These are phyloP conservation scores for Westerdykella ornata DNA, from an alignment of 2,329 filamentous ascomycete genomes.

Conservation along the genomic window DNA sequence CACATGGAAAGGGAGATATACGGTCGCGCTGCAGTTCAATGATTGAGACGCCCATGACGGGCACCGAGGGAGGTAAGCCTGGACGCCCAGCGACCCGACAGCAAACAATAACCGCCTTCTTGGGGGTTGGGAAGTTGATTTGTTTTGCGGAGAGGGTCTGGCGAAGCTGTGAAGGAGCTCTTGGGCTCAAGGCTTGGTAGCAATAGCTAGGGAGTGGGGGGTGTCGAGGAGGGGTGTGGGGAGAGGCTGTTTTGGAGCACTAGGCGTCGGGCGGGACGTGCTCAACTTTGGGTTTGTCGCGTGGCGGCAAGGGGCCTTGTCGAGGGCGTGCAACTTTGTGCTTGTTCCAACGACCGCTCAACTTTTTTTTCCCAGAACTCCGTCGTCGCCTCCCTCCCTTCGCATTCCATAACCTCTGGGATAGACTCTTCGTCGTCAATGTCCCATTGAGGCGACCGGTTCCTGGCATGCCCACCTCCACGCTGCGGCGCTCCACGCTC, in stretches of 20 bases:
- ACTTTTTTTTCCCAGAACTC: background rate
- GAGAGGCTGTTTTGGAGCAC: background rate
- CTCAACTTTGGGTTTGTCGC: background rate
- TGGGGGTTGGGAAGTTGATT: constrained; percentile 2
- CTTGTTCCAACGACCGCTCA: background rate
- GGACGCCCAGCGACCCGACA: constrained; percentile 7
- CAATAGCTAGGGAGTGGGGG: constrained; percentile 1
- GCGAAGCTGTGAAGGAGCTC: background rate
- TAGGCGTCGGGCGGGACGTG: too few species aligned
- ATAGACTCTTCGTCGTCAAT: background rate
- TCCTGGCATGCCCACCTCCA: constrained; percentile 21
- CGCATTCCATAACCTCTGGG: background rate
- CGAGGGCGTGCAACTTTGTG: too few species aligned
- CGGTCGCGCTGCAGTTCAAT: constrained; percentile 77
- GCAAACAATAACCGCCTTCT: background rate
- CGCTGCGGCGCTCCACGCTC: constrained; percentile 25
- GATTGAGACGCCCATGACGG: constrained; percentile 75
- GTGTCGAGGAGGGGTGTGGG: constrained; percentile 1
- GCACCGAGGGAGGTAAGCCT: constrained; percentile 27
- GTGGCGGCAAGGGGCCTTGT: background rate
- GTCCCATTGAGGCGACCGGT: background rate
- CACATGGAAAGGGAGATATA: constrained; percentile 31
- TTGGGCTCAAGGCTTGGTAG: background rate
- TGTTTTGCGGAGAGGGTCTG: background rate
- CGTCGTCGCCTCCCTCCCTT: background rate